A percentile compares a stretch with the other conserved stretches of the same genome.
phyloP scores from a whole-genome alignment of 768 basidiomycete genomes.

The Lactarius akahatsu region DNA sequence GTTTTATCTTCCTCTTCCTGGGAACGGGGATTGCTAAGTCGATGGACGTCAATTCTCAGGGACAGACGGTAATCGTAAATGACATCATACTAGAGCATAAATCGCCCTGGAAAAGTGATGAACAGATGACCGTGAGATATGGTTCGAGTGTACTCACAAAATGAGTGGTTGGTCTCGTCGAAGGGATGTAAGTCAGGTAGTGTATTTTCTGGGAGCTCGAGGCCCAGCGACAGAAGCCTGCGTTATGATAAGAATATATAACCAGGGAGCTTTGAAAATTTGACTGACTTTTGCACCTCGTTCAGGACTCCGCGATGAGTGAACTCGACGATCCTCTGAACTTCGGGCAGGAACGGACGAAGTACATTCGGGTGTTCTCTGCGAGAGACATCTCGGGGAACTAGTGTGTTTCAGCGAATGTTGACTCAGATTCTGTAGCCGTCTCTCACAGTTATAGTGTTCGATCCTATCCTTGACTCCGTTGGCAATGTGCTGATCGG shows the following conservation, averaged over 20 bases:
- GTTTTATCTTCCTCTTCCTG: conserved; percentile 37
- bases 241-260: not conserved
- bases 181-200: conserved; percentile 50
- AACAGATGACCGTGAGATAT: not conserved
- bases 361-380: conserved; percentile 50
- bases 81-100: conserved; percentile 61
- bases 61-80: not conserved
- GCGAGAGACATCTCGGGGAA: conserved; percentile 49
- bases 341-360: conserved; percentile 52
- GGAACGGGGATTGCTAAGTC: conserved; percentile 36
- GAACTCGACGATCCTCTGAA: conserved; percentile 48
- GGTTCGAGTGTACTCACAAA: conserved; percentile 19
- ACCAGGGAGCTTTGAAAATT: conserved; percentile 40
- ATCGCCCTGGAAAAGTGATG: conserved; percentile 44
- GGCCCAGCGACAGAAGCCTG: conserved; percentile 51
- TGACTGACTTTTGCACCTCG: conserved; percentile 34
- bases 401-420: conserved; percentile 35
- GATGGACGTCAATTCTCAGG: conserved; percentile 3
- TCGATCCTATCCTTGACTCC: conserved; percentile 66
- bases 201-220: conserved; percentile 55
- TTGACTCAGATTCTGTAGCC: not conserved
- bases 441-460: conserved; percentile 54
- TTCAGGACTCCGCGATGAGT: conserved; percentile 54
- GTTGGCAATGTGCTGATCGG: conserved; percentile 54
- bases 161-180: conserved; percentile 34